phyloP scores from a whole-genome alignment of 306 rosid genomes.

The Casuarina glauca region DNA sequence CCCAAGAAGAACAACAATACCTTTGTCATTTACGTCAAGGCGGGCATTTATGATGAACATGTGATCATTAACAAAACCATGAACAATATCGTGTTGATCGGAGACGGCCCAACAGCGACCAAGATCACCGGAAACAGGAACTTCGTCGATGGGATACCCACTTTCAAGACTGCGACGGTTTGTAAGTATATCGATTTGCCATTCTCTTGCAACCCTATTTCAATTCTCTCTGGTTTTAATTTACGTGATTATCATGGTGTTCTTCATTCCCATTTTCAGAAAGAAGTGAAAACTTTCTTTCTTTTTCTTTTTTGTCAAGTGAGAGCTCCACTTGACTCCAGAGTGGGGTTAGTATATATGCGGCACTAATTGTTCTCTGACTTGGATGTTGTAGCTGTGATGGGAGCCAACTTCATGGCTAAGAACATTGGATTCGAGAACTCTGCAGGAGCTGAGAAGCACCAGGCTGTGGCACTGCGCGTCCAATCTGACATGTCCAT shows the following conservation, averaged over 20 bases:
- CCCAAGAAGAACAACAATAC: constrained; percentile 39
- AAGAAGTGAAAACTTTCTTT: too few relatives aligned
- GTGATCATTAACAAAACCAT: constrained; percentile 31
- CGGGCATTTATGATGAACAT: constrained; percentile 53
- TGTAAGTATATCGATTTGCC: constrained; percentile 35
- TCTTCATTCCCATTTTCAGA: too few relatives aligned
- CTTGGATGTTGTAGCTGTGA: constrained; percentile 41
- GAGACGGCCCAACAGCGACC: constrained; percentile 78
- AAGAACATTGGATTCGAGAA: constrained; percentile 61
- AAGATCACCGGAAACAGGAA: constrained; percentile 45
- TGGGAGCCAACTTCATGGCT: constrained; percentile 61
- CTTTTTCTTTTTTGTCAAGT: too few relatives aligned
- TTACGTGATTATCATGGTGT: too few relatives aligned
- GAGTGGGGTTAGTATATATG: too few relatives aligned
- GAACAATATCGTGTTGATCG: constrained; percentile 53
- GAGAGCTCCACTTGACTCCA: too few relatives aligned
- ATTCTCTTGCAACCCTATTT: neutral
- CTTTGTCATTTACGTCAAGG: constrained; percentile 71
- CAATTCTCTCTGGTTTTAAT: too few relatives aligned
- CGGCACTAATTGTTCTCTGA: too few relatives aligned
- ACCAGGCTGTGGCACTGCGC: constrained; percentile 55
- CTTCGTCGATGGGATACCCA: constrained; percentile 45
- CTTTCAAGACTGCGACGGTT: constrained; percentile 59
- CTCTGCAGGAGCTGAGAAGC: constrained; percentile 47
- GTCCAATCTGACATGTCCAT: constrained; percentile 47